Conservation (phyloP, 2,329 filamentous ascomycete genomes). For the Colletotrichum karsti region DNA sequence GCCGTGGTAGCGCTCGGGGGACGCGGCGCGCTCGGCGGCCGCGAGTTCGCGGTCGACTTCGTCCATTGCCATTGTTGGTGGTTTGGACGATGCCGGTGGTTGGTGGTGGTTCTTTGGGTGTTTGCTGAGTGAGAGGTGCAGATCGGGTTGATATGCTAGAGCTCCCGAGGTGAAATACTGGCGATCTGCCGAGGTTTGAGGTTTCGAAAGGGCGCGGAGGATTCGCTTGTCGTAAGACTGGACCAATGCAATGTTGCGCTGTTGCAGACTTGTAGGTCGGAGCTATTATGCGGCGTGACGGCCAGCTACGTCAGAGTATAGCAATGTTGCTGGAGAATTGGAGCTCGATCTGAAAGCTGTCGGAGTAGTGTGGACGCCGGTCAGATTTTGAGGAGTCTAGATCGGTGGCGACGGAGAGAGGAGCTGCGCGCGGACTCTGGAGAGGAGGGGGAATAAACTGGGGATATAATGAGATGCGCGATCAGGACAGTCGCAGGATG, state of each 20-base stretch:
- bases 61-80: slow-evolving; percentile 51
- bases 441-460: slow-evolving; percentile 22
- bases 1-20: slow-evolving; percentile 45
- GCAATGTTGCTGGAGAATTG: slow-evolving; percentile 1
- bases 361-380: not conserved
- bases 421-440: not conserved
- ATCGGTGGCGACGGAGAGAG: slow-evolving; percentile 5
- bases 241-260: slow-evolving; percentile 1
- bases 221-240: not conserved
- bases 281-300: slow-evolving; percentile 6
- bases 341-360: not conserved
- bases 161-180: not conserved
- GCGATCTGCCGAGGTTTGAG: not conserved
- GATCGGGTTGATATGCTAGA: not conserved
- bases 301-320: slow-evolving; percentile 17
- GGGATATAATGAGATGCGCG: slow-evolving; percentile 2
- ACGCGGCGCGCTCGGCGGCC: slow-evolving; percentile 64
- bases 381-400: slow-evolving; percentile 11
- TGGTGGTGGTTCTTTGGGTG: not conserved
- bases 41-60: slow-evolving; percentile 62
- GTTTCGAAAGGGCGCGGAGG: not conserved
- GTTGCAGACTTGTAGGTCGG: not conserved
- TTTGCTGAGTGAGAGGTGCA: not conserved
- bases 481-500: not conserved
- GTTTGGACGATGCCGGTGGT: slow-evolving; percentile 20